phyloP scores from a whole-genome alignment of 768 basidiomycete species.

The Scleroderma bovista region DNA sequence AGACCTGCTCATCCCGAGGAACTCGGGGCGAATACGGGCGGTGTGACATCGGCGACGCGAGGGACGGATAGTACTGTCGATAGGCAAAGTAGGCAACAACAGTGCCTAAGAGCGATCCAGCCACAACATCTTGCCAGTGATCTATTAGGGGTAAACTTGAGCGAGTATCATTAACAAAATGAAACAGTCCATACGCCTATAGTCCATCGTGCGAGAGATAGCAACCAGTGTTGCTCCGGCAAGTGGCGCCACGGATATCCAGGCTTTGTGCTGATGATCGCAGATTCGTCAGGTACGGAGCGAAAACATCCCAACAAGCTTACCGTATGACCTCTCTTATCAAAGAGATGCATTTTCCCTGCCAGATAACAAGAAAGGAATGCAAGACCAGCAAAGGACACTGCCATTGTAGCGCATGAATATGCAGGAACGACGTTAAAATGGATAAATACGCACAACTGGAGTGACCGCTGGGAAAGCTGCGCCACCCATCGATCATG shows the following conservation, averaged over 20 bases:
- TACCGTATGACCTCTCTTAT: slow-evolving; percentile 68
- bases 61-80: slow-evolving; percentile 78
- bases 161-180: background rate
- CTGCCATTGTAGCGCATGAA: slow-evolving; percentile 31
- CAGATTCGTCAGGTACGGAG: slow-evolving; percentile 2
- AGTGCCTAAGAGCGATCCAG: slow-evolving; percentile 73
- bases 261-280: slow-evolving; percentile 58
- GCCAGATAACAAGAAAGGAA: slow-evolving; percentile 86
- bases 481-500: slow-evolving; percentile 81
- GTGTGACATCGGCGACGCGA: slow-evolving; percentile 57
- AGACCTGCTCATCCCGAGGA: slow-evolving; percentile 34
- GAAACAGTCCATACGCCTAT: slow-evolving; percentile 49
- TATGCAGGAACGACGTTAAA: background rate
- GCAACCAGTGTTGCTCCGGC: slow-evolving; percentile 73
- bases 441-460: slow-evolving; percentile 49
- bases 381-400: slow-evolving; percentile 90
- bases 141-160: slow-evolving; percentile 38
- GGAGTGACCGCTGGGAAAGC: slow-evolving; percentile 90
- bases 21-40: slow-evolving; percentile 70
- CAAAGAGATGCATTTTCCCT: slow-evolving; percentile 90
- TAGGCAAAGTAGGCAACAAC: slow-evolving; percentile 69
- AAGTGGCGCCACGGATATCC: slow-evolving; percentile 76
- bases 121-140: slow-evolving; percentile 88
- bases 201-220: slow-evolving; percentile 88
- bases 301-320: slow-evolving; percentile 13